These are phyloP conservation scores for Gaeumannomyces sp. DNA, from an alignment of 2,329 filamentous ascomycete species.

Conservation along the genomic window DNA sequence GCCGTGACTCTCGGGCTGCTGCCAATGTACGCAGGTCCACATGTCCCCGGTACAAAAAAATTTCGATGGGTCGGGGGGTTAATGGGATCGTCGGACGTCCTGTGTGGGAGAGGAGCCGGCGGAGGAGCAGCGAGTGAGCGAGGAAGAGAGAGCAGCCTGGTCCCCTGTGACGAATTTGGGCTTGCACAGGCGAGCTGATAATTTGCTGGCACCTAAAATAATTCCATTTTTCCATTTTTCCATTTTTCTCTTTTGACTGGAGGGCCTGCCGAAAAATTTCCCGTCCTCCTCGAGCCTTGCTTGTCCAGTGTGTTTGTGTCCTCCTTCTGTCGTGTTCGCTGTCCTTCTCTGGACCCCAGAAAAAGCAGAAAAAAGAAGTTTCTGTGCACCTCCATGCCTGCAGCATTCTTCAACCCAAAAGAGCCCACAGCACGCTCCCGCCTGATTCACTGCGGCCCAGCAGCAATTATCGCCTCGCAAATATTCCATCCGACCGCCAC, in stretches of 20 bases:
- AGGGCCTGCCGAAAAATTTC: background rate
- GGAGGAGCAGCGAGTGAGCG: background rate
- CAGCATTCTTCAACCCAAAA: background rate
- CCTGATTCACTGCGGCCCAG: background rate
- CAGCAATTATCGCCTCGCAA: background rate
- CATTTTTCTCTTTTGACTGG: background rate
- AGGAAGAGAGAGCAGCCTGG: conserved; percentile 3
- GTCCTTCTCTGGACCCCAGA: background rate
- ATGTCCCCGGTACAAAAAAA: conserved; percentile 11
- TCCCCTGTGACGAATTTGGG: background rate
- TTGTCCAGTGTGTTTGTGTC: background rate
- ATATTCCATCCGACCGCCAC: background rate
- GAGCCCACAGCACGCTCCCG: background rate
- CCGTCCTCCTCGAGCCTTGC: background rate
- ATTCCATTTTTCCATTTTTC: background rate
- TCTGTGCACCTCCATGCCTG: background rate
- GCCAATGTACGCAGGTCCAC: conserved; percentile 8
- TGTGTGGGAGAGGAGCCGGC: background rate
- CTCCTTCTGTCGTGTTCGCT: background rate
- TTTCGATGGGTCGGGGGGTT: conserved; percentile 4
- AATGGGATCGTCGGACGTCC: background rate
- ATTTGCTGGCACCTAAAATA: background rate
- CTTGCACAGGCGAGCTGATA: conserved; percentile 1
- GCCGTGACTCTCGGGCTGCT: conserved; percentile 10
- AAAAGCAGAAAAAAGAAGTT: background rate